Conservation (phyloP, 2,329 filamentous ascomycete genomes). For the Monilinia aucupariae region DNA sequence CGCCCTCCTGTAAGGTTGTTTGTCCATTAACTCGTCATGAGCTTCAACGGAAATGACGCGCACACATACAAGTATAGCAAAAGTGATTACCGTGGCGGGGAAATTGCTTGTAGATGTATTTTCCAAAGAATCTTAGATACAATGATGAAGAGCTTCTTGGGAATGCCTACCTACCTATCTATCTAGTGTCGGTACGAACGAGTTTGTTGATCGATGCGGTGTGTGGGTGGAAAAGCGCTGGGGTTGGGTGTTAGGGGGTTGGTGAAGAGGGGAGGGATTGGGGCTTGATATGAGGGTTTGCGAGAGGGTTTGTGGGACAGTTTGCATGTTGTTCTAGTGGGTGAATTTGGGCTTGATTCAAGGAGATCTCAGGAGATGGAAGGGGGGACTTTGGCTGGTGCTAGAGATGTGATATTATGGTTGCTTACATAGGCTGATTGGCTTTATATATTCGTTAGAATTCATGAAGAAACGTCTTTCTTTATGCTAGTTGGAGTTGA, state of each 20-base stretch:
- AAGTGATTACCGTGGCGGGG: conserved; percentile 51
- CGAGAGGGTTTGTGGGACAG: conserved; percentile 38
- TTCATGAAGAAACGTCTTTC: no score
- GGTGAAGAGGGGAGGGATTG: conserved; percentile 47
- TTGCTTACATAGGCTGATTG: background rate
- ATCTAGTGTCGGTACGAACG: no score
- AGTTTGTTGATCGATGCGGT: conserved; percentile 57
- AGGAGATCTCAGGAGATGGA: background rate
- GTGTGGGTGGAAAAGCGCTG: conserved; percentile 49
- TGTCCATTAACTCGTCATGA: no score
- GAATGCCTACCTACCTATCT: no score
- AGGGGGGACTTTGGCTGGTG: background rate
- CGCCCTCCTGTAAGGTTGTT: no score
- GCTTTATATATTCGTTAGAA: no score
- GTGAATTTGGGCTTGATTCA: conserved; percentile 16
- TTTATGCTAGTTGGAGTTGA: no score
- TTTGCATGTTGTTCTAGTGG: conserved; percentile 34
- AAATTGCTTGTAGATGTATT: conserved; percentile 45
- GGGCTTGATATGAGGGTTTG: conserved; percentile 50
- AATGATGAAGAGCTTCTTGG: conserved; percentile 44
- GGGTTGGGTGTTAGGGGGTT: conserved; percentile 57
- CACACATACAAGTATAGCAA: conserved; percentile 45
- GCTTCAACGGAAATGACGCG: conserved; percentile 47
- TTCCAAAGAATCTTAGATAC: conserved; percentile 45
- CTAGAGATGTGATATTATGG: background rate